A percentile compares a stretch with the other conserved stretches of the same genome.
phyloP scores from a whole-genome alignment of 2,329 filamentous ascomycete genomes.

The Aspergillus sp. region DNA sequence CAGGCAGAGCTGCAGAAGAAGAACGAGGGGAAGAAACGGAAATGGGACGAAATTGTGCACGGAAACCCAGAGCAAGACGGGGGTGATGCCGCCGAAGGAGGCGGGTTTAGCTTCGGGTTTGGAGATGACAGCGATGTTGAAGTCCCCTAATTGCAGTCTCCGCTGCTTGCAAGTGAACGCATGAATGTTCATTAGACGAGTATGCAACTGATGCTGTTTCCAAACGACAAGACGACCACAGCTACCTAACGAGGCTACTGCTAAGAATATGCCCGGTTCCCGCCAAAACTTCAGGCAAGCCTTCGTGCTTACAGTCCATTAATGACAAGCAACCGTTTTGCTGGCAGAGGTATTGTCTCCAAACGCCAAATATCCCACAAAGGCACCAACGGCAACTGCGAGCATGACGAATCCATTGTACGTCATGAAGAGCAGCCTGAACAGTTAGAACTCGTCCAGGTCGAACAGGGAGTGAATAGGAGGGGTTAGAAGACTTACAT shows the following conservation, averaged over 20 bases:
- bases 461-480: neutral
- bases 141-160: constrained; percentile 40
- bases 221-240: neutral
- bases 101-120: constrained; percentile 66
- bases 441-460: constrained; percentile 2
- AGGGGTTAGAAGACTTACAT: constrained; percentile 68
- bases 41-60: constrained; percentile 79
- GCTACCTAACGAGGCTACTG: neutral
- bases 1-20: constrained; percentile 66
- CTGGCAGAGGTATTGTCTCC: constrained; percentile 68
- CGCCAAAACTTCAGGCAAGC: neutral
- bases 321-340: constrained; percentile 93
- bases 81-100: constrained; percentile 30
- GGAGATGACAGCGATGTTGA: constrained; percentile 58
- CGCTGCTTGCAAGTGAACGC: neutral
- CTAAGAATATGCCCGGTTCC: neutral
- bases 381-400: constrained; percentile 83
- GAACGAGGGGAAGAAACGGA: constrained; percentile 69
- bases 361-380: constrained; percentile 83
- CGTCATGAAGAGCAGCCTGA: constrained; percentile 98
- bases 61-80: constrained; percentile 45
- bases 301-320: constrained; percentile 14
- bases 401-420: constrained; percentile 99
- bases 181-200: neutral
- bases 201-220: constrained; percentile 5